A percentile compares a stretch with the other conserved stretches of the same genome.
Evolutionary conservation across 768 basidiomycete species (phyloP).

Genomic region (Podaxis sp.): DNA sequence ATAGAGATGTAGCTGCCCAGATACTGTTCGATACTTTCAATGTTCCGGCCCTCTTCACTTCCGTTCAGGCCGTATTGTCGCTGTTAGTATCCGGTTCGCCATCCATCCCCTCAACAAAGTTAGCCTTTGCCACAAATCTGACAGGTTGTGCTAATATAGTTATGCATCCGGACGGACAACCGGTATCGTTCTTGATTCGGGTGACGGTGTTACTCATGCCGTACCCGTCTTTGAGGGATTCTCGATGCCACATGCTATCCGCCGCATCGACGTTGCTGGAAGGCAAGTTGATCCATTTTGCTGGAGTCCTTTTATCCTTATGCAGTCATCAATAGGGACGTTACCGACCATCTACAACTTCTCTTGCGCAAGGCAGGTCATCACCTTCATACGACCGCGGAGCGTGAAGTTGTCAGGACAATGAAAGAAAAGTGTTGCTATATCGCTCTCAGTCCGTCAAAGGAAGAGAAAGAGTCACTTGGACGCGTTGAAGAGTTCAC

Average conservation of each 20-base stretch:
- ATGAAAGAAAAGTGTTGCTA: constrained; percentile 99
- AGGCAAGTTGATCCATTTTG: constrained; percentile 45
- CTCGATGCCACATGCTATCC: constrained; percentile 98
- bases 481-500: constrained; percentile 85
- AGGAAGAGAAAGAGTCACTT: constrained; percentile 90
- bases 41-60: constrained; percentile 94
- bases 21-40: constrained; percentile 99
- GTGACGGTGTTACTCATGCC: constrained; percentile 97
- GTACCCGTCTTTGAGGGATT: constrained; percentile 99
- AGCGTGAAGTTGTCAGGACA: constrained; percentile 93
- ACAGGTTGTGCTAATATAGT: constrained; percentile 39
- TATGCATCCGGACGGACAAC: constrained; percentile 98
- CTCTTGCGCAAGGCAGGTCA: constrained; percentile 93
- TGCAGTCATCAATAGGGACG: constrained; percentile 58
- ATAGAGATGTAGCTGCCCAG: constrained; percentile 95
- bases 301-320: constrained; percentile 18
- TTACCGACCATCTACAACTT: constrained; percentile 94
- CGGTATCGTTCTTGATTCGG: constrained; percentile 98
- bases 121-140: constrained; percentile 15
- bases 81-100: constrained; percentile 54
- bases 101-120: neutral
- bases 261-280: constrained; percentile 94
- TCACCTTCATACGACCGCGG: constrained; percentile 94
- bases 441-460: constrained; percentile 85
- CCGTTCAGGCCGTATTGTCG: constrained; percentile 95